Base-by-base conservation (phyloP, 805 yeast genomes). In the Candida rishiriensis region DNA sequence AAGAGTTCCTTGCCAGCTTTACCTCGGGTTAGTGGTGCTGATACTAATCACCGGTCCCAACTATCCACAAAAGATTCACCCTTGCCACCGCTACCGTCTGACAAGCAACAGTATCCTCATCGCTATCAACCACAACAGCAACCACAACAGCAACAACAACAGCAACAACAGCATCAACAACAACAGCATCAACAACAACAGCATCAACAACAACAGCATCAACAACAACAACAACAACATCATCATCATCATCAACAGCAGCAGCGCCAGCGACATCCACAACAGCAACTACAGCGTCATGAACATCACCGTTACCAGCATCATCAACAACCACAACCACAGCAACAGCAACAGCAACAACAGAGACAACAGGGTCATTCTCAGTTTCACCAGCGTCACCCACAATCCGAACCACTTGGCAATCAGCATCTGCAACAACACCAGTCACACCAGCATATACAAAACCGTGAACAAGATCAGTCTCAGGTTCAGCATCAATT, bases 31-130 rank as follows among this genome's bases (percentile, higher is more conserved):
- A 21, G 26, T 21, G 26, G 26, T 21, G 7, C 26, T 21, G 26
- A 7, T 5, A 21, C 26, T 4, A 21, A 7, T 7, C 26, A 21
- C 26, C 26, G 26, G 26, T 21, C 26, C 7, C 26, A 21, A 21
- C 26, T 13, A 9, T 29, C 36, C 13, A 44, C 33, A 31, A 50
- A 40, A 30, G 49, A 53, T 36, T 31, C 49, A 4, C 55, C 53
- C 3, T 38, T 46, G 8, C 58, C 53, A 8, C 52, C 53, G 10
- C 38, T 48, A 12, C 53, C 53, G n/a, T 36, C 39, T 10, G 40
- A 33, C 13, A 35, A 36, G n/a, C 41, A 4, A 17, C 44, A 10
- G 11, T 26, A 14, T 11, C 38, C 17, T 13, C 14, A 34, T n/a
- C 37, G 37, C 21, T 37, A 26, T 16, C 21, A 30, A 17, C 15